Conservation (phyloP, 164 flowering plant genomes). For the Piper longum region DNA sequence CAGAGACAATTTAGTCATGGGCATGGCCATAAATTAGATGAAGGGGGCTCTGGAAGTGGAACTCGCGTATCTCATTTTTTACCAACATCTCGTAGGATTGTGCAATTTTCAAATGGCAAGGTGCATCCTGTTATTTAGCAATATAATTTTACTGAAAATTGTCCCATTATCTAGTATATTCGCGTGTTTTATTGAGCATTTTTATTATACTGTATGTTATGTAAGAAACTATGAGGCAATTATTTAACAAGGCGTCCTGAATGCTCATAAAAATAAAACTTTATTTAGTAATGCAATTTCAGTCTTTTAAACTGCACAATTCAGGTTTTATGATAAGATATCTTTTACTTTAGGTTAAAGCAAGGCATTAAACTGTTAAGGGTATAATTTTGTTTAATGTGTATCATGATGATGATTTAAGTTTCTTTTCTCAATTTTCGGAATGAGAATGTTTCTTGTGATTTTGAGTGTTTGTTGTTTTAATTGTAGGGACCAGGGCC, state of each 20-base stretch:
- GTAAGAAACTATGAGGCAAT: too few species aligned
- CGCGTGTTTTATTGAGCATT: background rate
- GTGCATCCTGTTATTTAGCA: constrained; percentile 15
- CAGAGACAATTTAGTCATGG: constrained; percentile 97
- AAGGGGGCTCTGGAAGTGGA: constrained; percentile 61
- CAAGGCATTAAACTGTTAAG: too few species aligned
- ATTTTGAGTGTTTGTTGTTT: background rate
- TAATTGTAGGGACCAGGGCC: constrained; percentile 70
- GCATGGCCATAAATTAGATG: constrained; percentile 69
- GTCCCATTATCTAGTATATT: background rate
- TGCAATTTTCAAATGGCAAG: constrained; percentile 95
- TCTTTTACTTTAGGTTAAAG: too few species aligned
- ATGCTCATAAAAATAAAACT: too few species aligned
- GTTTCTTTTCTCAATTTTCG: background rate
- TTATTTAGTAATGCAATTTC: too few species aligned
- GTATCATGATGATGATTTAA: too few species aligned
- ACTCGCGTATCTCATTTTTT: constrained; percentile 85
- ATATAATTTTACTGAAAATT: background rate
- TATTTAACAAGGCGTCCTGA: too few species aligned
- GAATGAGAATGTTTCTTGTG: too few species aligned
- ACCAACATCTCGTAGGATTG: constrained; percentile 94
- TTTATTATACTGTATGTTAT: too few species aligned
- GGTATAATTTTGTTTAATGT: too few species aligned
- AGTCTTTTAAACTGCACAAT: too few species aligned
- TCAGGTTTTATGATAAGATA: too few species aligned